Evolutionary conservation across 345 rosid species (phyloP).

Genomic region (Eucalyptus polyanthemos): DNA sequence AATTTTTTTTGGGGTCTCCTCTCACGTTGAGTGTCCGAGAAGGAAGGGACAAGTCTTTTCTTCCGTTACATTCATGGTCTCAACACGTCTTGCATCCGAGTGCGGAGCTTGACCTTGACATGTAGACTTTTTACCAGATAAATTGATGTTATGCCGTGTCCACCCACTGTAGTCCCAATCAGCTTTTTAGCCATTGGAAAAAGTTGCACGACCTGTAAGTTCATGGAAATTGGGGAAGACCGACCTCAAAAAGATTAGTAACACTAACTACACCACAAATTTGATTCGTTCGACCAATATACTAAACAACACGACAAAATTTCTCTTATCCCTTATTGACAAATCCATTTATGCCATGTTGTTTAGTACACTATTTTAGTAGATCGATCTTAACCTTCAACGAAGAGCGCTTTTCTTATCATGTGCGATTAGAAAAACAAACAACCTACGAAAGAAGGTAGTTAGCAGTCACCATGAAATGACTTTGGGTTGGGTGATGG

Average conservation of each 20-base stretch:
- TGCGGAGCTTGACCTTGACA: background rate
- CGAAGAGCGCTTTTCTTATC: background rate
- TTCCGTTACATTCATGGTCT: background rate
- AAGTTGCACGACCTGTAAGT: background rate
- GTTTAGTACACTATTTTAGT: background rate
- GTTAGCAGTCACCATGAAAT: background rate
- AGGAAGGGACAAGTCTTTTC: background rate
- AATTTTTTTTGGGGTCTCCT: background rate
- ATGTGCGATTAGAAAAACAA: background rate
- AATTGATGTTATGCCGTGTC: background rate
- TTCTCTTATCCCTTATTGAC: background rate
- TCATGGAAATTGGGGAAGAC: background rate
- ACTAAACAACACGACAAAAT: background rate
- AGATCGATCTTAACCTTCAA: background rate
- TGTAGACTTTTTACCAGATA: background rate
- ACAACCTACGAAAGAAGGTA: background rate
- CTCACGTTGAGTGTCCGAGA: background rate
- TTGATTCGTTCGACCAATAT: rapidly evolving
- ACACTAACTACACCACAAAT: background rate
- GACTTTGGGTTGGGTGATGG: background rate
- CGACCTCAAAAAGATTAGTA: background rate
- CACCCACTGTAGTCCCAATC: background rate
- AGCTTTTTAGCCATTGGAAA: background rate
- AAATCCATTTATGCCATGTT: background rate
- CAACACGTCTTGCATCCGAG: background rate